phyloP scores from a whole-genome alignment of 495 filamentous ascomycete species.

The Xylaria castorea region DNA sequence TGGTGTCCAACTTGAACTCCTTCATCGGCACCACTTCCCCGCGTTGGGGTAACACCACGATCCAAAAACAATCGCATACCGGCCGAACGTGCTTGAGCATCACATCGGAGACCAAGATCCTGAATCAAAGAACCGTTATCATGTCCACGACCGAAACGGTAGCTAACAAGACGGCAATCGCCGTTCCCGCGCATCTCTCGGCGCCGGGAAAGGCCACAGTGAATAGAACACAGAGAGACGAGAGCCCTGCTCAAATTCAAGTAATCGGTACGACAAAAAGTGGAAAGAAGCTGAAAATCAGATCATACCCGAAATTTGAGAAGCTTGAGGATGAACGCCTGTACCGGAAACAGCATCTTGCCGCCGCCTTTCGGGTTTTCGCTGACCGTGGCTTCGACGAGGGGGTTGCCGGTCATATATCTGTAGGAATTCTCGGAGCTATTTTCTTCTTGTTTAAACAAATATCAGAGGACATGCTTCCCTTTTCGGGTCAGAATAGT shows the following conservation, averaged over 20 bases:
- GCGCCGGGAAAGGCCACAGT: slow-evolving; percentile 1
- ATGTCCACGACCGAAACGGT: slow-evolving; percentile 24
- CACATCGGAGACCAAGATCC: background rate
- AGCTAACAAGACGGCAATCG: slow-evolving; percentile 13
- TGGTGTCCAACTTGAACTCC: background rate
- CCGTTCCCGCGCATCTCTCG: slow-evolving; percentile 2
- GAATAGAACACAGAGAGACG: slow-evolving; percentile 15
- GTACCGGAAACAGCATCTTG: slow-evolving; percentile 75
- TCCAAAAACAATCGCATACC: background rate
- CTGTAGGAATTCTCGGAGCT: slow-evolving; percentile 24
- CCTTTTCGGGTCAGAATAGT: too few species aligned
- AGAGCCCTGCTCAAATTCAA: slow-evolving; percentile 38
- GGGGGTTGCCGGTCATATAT: slow-evolving; percentile 68
- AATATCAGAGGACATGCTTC: too few species aligned
- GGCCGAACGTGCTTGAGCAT: background rate
- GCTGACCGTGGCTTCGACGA: slow-evolving; percentile 73
- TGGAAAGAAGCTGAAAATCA: slow-evolving; percentile 54
- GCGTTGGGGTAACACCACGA: background rate
- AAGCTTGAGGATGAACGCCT: slow-evolving; percentile 65
- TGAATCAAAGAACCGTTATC: background rate
- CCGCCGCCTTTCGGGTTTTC: slow-evolving; percentile 75
- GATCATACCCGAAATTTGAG: slow-evolving; percentile 64
- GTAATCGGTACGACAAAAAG: slow-evolving; percentile 45
- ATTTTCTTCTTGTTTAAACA: too few species aligned
- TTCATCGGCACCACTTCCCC: slow-evolving; percentile 13